Percentiles rank a stretch among this genome's conserved stretches.
phyloP scores from a whole-genome alignment of 495 filamentous ascomycete species.

The Podospora fimiseda region DNA sequence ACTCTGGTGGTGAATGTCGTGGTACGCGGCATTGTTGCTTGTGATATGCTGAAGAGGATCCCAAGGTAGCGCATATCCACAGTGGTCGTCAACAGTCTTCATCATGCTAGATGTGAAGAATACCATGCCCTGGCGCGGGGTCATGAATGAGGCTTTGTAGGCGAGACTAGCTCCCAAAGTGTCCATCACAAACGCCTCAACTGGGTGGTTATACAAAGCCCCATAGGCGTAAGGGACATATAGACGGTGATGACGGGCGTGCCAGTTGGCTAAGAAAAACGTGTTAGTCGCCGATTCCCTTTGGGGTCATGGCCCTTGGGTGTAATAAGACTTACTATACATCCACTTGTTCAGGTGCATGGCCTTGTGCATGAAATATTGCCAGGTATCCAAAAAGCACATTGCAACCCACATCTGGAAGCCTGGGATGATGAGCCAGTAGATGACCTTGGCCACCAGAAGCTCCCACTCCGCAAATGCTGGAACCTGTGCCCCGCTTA shows the following conservation, averaged over 20 bases:
- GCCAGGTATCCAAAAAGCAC: slow-evolving; percentile 82
- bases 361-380: slow-evolving; percentile 89
- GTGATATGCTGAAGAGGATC: slow-evolving; percentile 88
- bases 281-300: neutral
- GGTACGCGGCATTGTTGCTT: slow-evolving; percentile 89
- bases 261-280: slow-evolving; percentile 61
- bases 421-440: slow-evolving; percentile 69
- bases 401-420: slow-evolving; percentile 69
- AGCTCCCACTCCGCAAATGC: slow-evolving; percentile 71
- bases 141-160: slow-evolving; percentile 73
- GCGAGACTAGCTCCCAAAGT: slow-evolving; percentile 76
- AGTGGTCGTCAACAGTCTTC: slow-evolving; percentile 98
- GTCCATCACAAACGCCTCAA: slow-evolving; percentile 90
- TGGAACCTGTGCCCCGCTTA: slow-evolving; percentile 38
- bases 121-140: slow-evolving; percentile 68
- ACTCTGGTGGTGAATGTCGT: slow-evolving; percentile 97
- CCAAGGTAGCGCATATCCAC: slow-evolving; percentile 90
- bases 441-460: slow-evolving; percentile 62
- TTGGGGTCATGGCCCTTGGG: neutral
- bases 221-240: slow-evolving; percentile 98
- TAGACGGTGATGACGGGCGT: slow-evolving; percentile 89
- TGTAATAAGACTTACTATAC: slow-evolving; percentile 65
- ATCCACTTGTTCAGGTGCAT: slow-evolving; percentile 97
- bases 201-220: slow-evolving; percentile 90
- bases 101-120: slow-evolving; percentile 81